A percentile compares a stretch with the other conserved stretches of the same genome.
phyloP scores from a whole-genome alignment of 345 rosid species.

The Noccaea bulbosa region DNA sequence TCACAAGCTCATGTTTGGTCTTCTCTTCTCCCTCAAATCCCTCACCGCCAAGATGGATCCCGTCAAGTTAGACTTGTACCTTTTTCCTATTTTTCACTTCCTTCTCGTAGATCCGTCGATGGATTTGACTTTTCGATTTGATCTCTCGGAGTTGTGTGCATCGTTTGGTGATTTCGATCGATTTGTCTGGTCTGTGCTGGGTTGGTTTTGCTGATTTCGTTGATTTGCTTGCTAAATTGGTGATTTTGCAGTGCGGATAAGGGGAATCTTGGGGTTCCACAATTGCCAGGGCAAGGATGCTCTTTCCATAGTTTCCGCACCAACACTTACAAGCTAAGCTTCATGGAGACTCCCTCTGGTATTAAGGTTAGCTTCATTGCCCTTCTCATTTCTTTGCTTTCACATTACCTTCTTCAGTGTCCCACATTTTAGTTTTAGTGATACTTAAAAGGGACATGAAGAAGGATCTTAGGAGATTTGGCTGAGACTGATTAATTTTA shows the following conservation, averaged over 20 bases:
- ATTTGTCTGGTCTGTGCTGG: too few species aligned
- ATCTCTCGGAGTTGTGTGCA: too few species aligned
- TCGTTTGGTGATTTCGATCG: too few species aligned
- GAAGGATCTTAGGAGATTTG: too few species aligned
- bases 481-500: too few species aligned
- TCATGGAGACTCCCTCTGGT: conserved; percentile 97
- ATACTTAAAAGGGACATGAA: too few species aligned
- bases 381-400: background rate
- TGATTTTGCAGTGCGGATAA: conserved; percentile 64
- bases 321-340: conserved; percentile 90
- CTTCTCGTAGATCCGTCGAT: background rate
- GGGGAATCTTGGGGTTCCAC: conserved; percentile 88
- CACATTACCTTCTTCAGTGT: background rate
- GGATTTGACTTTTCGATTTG: background rate
- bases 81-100: background rate
- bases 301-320: conserved; percentile 93
- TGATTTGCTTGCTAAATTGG: too few species aligned
- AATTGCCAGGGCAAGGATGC: conserved; percentile 93
- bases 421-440: conserved; percentile 1
- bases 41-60: conserved; percentile 98
- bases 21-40: conserved; percentile 98
- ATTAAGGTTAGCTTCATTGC: conserved; percentile 63
- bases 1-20: conserved; percentile 96
- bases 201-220: background rate
- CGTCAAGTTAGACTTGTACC: conserved; percentile 50